Evolutionary conservation across 2,329 filamentous ascomycete species (phyloP), one percentile per base, ranked within the genome.

Genomic region (Aspergillus oerlinghausenensis): DNA sequence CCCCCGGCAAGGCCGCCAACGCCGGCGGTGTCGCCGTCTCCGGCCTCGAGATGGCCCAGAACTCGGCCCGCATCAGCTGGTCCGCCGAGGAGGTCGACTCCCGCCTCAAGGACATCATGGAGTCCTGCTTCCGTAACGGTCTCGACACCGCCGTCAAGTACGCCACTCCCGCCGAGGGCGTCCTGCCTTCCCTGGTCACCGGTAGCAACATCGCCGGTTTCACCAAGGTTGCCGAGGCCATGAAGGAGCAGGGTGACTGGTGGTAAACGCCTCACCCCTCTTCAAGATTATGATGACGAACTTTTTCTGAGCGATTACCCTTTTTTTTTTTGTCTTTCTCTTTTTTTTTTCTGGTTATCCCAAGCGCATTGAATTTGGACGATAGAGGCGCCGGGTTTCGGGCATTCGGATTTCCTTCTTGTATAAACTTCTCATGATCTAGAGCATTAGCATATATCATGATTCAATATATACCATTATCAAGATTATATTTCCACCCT

Each of bases 11-110:
- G 85, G 94, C 94, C 32, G 90, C 93, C 80, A 97, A 97, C 82
- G 92, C 91, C 66, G 94, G 94, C 76, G 94, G 94, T 82, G 94
- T 97, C 56, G 94, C 94, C 56, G 94, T 99, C 43, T 96, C 92
- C 2, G 94, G 94, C 67, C 86, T 99, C 48, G 94, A 99, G 84
- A 99, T 99, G 94, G 92, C 93, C 7, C 94, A 99, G 85, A 97
- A 99, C 85, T 93, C 88, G 64, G 79, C 88, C 76, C 88, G 93
- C 59, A 82, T 97, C 64, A 84, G 79, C 70, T 99, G 94, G 94
- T 89, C 90, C 28, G 71, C 82, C 49, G 89, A 96, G 81, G 89
- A 96, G 81, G 94, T 97, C 63, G 93, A 97, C 78, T 79, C 82
- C 66, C 91, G 91, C 79, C 87, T 99, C 71, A 92, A 95, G 84